Conservation (phyloP, 495 filamentous ascomycete genomes). For the Penicillium longicatenatum region DNA sequence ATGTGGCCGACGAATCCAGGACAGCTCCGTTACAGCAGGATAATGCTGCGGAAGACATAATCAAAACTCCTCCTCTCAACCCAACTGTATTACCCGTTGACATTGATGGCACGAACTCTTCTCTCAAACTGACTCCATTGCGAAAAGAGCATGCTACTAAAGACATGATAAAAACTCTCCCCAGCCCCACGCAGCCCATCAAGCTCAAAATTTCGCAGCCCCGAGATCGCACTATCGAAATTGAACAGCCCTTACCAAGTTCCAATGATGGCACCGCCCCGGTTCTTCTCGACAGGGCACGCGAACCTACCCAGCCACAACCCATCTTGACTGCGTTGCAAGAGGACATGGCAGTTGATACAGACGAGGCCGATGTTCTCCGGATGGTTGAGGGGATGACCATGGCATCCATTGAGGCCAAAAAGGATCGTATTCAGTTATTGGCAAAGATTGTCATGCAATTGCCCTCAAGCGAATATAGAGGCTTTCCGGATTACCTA, state of each 20-base stretch:
- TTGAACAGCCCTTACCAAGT: not conserved
- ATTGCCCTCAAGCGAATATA: not conserved
- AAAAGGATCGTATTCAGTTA: slow-evolving; percentile 5
- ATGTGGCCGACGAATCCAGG: not conserved
- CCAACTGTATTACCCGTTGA: not conserved
- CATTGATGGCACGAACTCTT: not conserved
- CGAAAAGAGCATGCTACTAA: not conserved
- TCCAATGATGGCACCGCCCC: not conserved
- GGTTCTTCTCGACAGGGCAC: not conserved
- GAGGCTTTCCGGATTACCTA: not conserved
- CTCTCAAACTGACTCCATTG: not conserved
- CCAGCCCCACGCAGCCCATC: not conserved
- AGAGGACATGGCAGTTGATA: not conserved
- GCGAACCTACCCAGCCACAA: not conserved
- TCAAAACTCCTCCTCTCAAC: not conserved
- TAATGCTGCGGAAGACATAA: not conserved
- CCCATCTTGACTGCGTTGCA: not conserved
- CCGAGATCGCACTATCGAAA: not conserved
- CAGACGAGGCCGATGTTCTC: not conserved
- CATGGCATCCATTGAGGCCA: not conserved
- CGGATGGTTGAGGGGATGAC: not conserved
- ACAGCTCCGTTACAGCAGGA: not conserved
- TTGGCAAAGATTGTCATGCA: slow-evolving; percentile 15
- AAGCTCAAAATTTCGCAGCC: not conserved
- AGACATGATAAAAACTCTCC: not conserved